phyloP scores from a whole-genome alignment of 495 filamentous ascomycete genomes.

The Hypoxylon perforatum region DNA sequence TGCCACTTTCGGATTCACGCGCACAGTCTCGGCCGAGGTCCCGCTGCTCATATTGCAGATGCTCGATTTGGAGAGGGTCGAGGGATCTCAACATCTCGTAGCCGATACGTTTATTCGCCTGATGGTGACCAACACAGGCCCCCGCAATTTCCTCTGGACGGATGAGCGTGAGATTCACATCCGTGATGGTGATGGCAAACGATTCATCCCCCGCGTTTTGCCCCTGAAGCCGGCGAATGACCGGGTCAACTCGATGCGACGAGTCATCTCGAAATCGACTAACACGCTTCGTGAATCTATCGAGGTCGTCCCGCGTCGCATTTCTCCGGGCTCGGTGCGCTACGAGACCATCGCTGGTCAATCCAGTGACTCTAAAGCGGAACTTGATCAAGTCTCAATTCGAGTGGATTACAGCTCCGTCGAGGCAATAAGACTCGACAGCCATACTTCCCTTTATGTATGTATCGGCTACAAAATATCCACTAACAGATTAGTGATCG shows the following conservation, averaged over 20 bases:
- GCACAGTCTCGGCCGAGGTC: slow-evolving; percentile 55
- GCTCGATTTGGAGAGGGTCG: slow-evolving; percentile 51
- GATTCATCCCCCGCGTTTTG: slow-evolving; percentile 51
- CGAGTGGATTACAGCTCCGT: slow-evolving; percentile 55
- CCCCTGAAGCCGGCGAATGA: slow-evolving; percentile 53
- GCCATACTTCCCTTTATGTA: slow-evolving; percentile 27
- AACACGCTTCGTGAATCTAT: slow-evolving; percentile 47
- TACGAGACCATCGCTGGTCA: slow-evolving; percentile 30
- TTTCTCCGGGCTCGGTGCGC: slow-evolving; percentile 6
- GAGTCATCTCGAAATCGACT: slow-evolving; percentile 44
- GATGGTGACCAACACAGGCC: neutral
- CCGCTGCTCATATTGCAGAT: slow-evolving; percentile 52
- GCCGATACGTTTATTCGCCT: slow-evolving; percentile 47
- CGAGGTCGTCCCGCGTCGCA: slow-evolving; percentile 32
- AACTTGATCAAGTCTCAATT: slow-evolving; percentile 19
- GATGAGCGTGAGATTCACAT: slow-evolving; percentile 54
- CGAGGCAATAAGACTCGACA: slow-evolving; percentile 37
- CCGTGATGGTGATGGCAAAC: slow-evolving; percentile 41
- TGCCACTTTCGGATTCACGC: slow-evolving; percentile 55
- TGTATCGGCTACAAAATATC: slow-evolving; percentile 45
- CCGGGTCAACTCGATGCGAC: slow-evolving; percentile 50
- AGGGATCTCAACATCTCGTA: slow-evolving; percentile 32
- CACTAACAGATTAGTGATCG: slow-evolving; percentile 40
- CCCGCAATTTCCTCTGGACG: slow-evolving; percentile 33
- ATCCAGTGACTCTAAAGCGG: neutral